These are phyloP conservation scores for Sporothrix euskadiensis DNA, from an alignment of 2,329 filamentous ascomycete species.

Conservation along the genomic window DNA sequence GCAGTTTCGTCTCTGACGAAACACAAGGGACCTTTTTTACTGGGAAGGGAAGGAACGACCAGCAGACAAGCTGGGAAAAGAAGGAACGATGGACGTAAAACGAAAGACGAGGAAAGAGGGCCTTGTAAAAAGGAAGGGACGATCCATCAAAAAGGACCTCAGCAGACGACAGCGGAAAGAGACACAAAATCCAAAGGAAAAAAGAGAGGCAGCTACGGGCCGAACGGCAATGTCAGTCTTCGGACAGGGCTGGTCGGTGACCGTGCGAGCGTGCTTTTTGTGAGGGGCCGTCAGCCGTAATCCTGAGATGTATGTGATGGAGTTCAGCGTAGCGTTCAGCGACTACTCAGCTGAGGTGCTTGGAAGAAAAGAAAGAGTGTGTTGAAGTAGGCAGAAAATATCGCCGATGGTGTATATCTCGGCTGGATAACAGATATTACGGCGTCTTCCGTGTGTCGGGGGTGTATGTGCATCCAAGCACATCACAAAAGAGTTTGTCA, in stretches of 20 bases:
- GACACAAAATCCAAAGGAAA: background rate
- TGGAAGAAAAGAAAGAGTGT: background rate
- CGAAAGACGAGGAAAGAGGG: background rate
- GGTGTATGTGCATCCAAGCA: background rate
- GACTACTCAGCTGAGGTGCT: background rate
- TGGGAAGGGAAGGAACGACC: background rate
- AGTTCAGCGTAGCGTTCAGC: background rate
- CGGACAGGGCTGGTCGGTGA: background rate
- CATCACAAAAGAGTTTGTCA: background rate
- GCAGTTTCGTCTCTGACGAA: conserved; percentile 2
- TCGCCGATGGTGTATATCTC: conserved; percentile 9
- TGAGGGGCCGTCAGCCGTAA: conserved; percentile 1
- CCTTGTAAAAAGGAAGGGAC: background rate
- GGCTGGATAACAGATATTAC: conserved; percentile 14
- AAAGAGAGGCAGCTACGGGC: background rate
- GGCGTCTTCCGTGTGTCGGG: background rate
- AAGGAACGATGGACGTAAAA: background rate
- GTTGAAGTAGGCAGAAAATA: background rate
- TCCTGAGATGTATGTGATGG: background rate
- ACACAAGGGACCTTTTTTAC: background rate
- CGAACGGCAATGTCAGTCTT: background rate
- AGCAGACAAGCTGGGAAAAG: background rate
- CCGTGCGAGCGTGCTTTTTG: background rate
- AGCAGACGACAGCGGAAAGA: background rate
- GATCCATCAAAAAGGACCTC: background rate